phyloP scores from a whole-genome alignment of 108 stramenopile genomes.

The Conticribra weissflogii region DNA sequence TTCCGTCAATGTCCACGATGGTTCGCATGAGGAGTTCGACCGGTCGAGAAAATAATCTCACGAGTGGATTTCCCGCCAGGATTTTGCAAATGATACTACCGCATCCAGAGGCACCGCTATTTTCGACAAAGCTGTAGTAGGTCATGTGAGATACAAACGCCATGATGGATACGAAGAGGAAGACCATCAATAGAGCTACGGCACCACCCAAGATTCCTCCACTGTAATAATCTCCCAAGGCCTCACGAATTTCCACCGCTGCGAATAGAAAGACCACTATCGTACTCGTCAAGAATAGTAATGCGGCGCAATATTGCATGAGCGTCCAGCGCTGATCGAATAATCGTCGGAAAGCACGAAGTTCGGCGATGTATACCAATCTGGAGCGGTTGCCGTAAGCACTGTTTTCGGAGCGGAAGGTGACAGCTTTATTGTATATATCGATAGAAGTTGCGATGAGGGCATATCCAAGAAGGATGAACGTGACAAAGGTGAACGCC shows the following conservation, averaged over 20 bases:
- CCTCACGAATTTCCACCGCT: slow-evolving; percentile 36
- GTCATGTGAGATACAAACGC: slow-evolving; percentile 61
- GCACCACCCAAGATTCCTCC: slow-evolving; percentile 48
- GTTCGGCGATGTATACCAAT: slow-evolving; percentile 54
- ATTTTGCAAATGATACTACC: slow-evolving; percentile 33
- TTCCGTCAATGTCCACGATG: slow-evolving; percentile 50
- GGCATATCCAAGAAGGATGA: slow-evolving; percentile 44
- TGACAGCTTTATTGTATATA: slow-evolving; percentile 49
- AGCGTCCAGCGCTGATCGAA: slow-evolving; percentile 55
- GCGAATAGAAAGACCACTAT: slow-evolving; percentile 52
- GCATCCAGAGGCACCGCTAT: slow-evolving; percentile 44
- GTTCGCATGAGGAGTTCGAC: slow-evolving; percentile 42
- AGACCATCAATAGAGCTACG: slow-evolving; percentile 43
- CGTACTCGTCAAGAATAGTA: slow-evolving; percentile 49
- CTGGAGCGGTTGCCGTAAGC: slow-evolving; percentile 51
- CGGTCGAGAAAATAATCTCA: slow-evolving; percentile 42
- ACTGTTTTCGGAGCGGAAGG: slow-evolving; percentile 52
- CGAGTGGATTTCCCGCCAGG: slow-evolving; percentile 33
- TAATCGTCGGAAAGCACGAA: slow-evolving; percentile 50
- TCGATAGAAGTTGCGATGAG: slow-evolving; percentile 52
- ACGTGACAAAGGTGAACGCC: slow-evolving; percentile 41
- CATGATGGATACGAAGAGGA: slow-evolving; percentile 51
- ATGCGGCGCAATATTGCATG: slow-evolving; percentile 55
- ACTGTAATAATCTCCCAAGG: slow-evolving; percentile 51
- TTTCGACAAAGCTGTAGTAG: slow-evolving; percentile 52